A percentile compares a stretch with the other conserved stretches of the same genome.
These are phyloP conservation scores for Solanum boliviense DNA, from an alignment of 257 asterid genomes.

Conservation along the genomic window DNA sequence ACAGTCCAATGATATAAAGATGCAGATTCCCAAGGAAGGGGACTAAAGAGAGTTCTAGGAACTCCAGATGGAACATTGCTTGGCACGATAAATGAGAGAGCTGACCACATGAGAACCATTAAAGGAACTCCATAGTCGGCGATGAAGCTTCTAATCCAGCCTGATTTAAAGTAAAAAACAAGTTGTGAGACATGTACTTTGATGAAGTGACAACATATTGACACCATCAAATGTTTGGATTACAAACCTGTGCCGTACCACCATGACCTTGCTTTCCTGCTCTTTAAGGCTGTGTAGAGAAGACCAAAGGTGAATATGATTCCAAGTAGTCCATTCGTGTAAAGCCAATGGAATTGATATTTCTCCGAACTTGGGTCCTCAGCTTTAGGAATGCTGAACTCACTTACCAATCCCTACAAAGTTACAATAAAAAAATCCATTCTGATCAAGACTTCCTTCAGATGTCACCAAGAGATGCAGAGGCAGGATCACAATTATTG, in stretches of 20 bases:
- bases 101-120: conserved; percentile 5
- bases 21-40: conserved; percentile 7
- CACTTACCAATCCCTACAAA: conserved; percentile 1
- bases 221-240: background rate
- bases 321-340: background rate
- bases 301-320: conserved; percentile 1
- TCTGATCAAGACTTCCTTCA: background rate
- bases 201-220: background rate
- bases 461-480: background rate
- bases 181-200: background rate
- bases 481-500: background rate
- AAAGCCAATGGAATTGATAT: conserved; percentile 3
- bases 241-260: conserved; percentile 4
- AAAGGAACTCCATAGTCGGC: conserved; percentile 10
- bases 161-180: background rate
- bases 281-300: conserved; percentile 1
- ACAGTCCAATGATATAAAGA: conserved; percentile 5
- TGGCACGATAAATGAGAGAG: background rate
- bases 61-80: conserved; percentile 2
- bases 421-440: background rate
- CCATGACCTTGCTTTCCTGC: conserved; percentile 10
- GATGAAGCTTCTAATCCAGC: background rate
- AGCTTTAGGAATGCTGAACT: background rate
- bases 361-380: background rate
- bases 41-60: conserved; percentile 5